Base-by-base conservation (phyloP, 176 grass and related monocot genomes). In the Rhynchospora pubera region DNA sequence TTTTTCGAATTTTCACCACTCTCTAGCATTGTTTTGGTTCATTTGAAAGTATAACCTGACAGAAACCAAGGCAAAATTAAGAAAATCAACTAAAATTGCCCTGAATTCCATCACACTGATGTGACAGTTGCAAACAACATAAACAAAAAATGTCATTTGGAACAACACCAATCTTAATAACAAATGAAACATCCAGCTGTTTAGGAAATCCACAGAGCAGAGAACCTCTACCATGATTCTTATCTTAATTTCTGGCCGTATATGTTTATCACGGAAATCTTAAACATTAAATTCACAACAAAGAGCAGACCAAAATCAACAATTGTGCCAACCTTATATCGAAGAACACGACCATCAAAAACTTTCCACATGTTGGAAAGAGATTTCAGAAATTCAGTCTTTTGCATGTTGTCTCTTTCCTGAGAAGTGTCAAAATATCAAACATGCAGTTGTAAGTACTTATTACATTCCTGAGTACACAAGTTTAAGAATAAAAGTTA, bases 321-420 rank as follows among this genome's bases (percentile, higher is more conserved):
- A 91, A 79, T 83, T 63, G 50, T 68, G 67, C 19, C 83, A 89
- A 97, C 94, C 89, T 97, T 97, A 85, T 96, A 96, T 22, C 97
- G 97, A 86, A 96, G 87, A 67, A 99, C 93, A 72, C 93, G 93
- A 50, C 92, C 84, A 87, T 96, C 93, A 34, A 99, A 99, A 85
- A 96, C 93, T 85, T 99, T 99, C 97, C 97, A 96, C 97, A 99
- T 99, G 71, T 96, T 93, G 26, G 93, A 91, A 83, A 99, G 83
- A 71, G 97, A 91, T 89, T 99, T 99, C 85, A 99, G 79, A 91
- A 99, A 99, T 43, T 99, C 93, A 57, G 97, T 90, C 86, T 99
- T 99, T 88, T 99, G 97, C 97, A 99, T 99, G 62, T 99, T 99
- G 83, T 99, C 97, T 87, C 93, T 93, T 88, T 99, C 97, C 97